Evolutionary conservation across 176 grass and related monocot species (phyloP).

Genomic region (Tillandsia fasciculata): DNA sequence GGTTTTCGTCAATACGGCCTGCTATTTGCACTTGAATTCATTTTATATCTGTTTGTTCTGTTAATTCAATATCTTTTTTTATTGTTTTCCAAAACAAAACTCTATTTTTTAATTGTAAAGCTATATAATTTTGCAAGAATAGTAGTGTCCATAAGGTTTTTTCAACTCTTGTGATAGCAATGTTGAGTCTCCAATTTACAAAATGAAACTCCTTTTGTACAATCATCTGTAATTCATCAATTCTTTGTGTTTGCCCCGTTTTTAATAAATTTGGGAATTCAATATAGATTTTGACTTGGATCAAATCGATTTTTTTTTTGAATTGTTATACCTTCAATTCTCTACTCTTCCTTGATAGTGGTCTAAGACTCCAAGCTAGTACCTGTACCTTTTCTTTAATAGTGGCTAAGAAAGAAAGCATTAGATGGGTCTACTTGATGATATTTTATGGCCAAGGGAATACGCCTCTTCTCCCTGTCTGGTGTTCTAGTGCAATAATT

Average conservation of each 20-base stretch:
- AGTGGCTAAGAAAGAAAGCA: too few relatives aligned
- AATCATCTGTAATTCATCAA: constrained; percentile 7
- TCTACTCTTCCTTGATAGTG: too few relatives aligned
- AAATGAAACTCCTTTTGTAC: constrained; percentile 5
- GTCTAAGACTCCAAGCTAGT: too few relatives aligned
- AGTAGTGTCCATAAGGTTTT: not conserved
- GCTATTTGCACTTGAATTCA: constrained; percentile 4
- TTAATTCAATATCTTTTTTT: constrained; percentile 8
- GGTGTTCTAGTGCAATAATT: too few relatives aligned
- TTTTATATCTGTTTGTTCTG: constrained; percentile 1
- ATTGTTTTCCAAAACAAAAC: constrained; percentile 7
- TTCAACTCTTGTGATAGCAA: constrained; percentile 11
- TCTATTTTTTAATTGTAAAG: constrained; percentile 5
- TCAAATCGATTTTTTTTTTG: not conserved
- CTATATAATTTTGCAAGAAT: constrained; percentile 11
- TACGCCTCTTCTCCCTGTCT: too few relatives aligned
- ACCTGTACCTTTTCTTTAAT: too few relatives aligned
- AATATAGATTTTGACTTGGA: constrained; percentile 8
- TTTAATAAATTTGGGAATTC: constrained; percentile 4
- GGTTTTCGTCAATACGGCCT: not conserved
- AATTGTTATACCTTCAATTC: not conserved
- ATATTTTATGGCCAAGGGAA: too few relatives aligned
- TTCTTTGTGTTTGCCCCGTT: not conserved
- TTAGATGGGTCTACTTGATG: too few relatives aligned
- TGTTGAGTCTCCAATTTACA: not conserved